These are phyloP conservation scores for Alternaria arbusti DNA, from an alignment of 2,329 filamentous ascomycete genomes.

Conservation along the genomic window DNA sequence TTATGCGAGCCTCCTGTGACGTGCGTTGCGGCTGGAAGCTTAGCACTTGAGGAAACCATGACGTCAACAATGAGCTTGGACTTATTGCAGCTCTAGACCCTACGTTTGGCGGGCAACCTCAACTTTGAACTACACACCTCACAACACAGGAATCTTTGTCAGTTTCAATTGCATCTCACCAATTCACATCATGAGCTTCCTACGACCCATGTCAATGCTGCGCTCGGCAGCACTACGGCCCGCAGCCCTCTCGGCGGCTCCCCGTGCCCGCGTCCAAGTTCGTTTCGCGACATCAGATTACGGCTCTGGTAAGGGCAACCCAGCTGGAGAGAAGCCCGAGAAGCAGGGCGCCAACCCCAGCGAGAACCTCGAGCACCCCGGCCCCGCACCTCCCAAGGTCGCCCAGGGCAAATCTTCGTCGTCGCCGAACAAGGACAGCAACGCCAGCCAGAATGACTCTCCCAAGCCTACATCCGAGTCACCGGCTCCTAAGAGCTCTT, in stretches of 20 bases:
- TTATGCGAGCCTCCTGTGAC: slow-evolving; percentile 7
- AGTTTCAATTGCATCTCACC: slow-evolving; percentile 1
- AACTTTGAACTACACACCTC: background rate
- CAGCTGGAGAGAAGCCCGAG: slow-evolving; percentile 53
- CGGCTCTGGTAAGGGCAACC: slow-evolving; percentile 52
- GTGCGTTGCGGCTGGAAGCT: slow-evolving; percentile 1
- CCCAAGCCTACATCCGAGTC: slow-evolving; percentile 11
- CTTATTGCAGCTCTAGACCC: slow-evolving; percentile 1
- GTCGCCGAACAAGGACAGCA: slow-evolving; percentile 35
- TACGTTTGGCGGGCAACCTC: background rate
- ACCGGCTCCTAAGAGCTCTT: slow-evolving; percentile 1
- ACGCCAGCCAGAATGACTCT: slow-evolving; percentile 11
- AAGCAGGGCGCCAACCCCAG: slow-evolving; percentile 50
- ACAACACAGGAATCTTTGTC: background rate
- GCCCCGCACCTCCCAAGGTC: slow-evolving; percentile 52
- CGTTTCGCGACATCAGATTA: slow-evolving; percentile 51
- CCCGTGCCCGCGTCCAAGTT: slow-evolving; percentile 36
- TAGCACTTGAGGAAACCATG: slow-evolving; percentile 5
- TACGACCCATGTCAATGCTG: slow-evolving; percentile 37
- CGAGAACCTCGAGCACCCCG: slow-evolving; percentile 53
- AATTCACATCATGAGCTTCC: slow-evolving; percentile 36
- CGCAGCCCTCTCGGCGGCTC: slow-evolving; percentile 28
- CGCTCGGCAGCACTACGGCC: slow-evolving; percentile 34
- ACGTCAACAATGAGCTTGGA: slow-evolving; percentile 11
- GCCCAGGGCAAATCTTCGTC: slow-evolving; percentile 44